A percentile compares a stretch with the other conserved stretches of the same genome.
Conservation (phyloP, 805 yeast genomes). For the Jamesozyma piceae region DNA sequence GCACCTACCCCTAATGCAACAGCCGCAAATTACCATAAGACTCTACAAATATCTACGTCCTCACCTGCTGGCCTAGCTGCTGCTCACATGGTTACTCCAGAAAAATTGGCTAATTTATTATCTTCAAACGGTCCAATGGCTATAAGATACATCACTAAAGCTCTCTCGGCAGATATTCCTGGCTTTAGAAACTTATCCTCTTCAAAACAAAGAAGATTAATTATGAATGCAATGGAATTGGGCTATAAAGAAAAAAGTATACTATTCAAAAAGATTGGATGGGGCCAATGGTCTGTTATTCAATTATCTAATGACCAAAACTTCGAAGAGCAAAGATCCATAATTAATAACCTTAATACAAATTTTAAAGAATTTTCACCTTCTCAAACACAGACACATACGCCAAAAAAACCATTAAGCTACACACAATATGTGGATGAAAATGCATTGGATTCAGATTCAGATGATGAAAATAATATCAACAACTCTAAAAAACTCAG, state of each 20-base stretch:
- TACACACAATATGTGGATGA: slow-evolving; percentile 1
- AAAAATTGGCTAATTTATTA: slow-evolving; percentile 60
- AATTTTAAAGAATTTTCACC: slow-evolving; percentile 13
- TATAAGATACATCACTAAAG: slow-evolving; percentile 77
- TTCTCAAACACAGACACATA: neutral
- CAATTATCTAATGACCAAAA: slow-evolving; percentile 23
- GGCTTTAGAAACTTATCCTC: slow-evolving; percentile 72
- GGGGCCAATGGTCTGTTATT: slow-evolving; percentile 90
- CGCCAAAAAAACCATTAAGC: neutral
- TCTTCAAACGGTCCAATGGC: slow-evolving; percentile 78
- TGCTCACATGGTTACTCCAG: slow-evolving; percentile 69
- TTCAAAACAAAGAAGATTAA: slow-evolving; percentile 80
- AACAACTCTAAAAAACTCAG: neutral
- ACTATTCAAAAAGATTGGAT: slow-evolving; percentile 87
- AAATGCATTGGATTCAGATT: slow-evolving; percentile 1
- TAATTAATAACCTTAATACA: slow-evolving; percentile 31
- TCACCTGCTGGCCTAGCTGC: slow-evolving; percentile 1
- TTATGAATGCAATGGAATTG: slow-evolving; percentile 77
- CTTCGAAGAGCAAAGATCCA: slow-evolving; percentile 32
- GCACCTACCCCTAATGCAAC: too few species aligned
- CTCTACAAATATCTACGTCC: slow-evolving; percentile 1
- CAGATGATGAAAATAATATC: neutral
- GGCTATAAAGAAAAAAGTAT: slow-evolving; percentile 46
- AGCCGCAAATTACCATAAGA: too few species aligned
- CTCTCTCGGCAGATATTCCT: slow-evolving; percentile 60